These are phyloP conservation scores for Cladobotryum protrusum DNA, from an alignment of 2,329 filamentous ascomycete genomes.

Conservation along the genomic window DNA sequence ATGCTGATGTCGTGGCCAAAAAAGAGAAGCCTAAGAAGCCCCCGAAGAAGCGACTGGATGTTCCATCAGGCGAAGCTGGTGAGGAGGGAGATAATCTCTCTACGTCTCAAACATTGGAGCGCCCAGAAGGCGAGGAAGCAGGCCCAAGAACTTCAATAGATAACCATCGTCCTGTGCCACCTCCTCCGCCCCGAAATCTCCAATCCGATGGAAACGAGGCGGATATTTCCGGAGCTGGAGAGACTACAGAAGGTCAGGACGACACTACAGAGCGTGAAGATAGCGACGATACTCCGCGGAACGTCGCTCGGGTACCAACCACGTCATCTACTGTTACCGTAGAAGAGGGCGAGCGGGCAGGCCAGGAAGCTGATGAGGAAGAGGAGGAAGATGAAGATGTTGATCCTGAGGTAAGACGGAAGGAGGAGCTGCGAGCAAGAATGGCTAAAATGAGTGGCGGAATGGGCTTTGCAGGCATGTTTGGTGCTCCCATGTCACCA, in stretches of 20 bases:
- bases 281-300: constrained; percentile 53
- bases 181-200: constrained; percentile 45
- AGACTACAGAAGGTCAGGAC: constrained; percentile 56
- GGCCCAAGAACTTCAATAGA: constrained; percentile 47
- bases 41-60: constrained; percentile 58
- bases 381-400: constrained; percentile 80
- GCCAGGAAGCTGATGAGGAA: constrained; percentile 52
- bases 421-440: constrained; percentile 81
- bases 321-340: constrained; percentile 23
- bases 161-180: constrained; percentile 26
- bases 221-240: constrained; percentile 58
- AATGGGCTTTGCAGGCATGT: constrained; percentile 95
- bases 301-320: constrained; percentile 29
- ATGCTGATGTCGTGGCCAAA: constrained; percentile 70
- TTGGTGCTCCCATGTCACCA: constrained; percentile 65
- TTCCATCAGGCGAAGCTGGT: constrained; percentile 25
- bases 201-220: constrained; percentile 59
- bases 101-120: constrained; percentile 33
- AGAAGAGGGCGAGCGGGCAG: constrained; percentile 53
- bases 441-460: constrained; percentile 99
- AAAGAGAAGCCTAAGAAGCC: constrained; percentile 80
- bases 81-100: constrained; percentile 18
- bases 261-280: constrained; percentile 67
- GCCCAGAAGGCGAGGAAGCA: constrained; percentile 42
- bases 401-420: constrained; percentile 78